Evolutionary conservation across 331 rosid species (phyloP), one percentile per base, ranked within the genome.

Genomic region (Rhamnella rubrinervis): DNA sequence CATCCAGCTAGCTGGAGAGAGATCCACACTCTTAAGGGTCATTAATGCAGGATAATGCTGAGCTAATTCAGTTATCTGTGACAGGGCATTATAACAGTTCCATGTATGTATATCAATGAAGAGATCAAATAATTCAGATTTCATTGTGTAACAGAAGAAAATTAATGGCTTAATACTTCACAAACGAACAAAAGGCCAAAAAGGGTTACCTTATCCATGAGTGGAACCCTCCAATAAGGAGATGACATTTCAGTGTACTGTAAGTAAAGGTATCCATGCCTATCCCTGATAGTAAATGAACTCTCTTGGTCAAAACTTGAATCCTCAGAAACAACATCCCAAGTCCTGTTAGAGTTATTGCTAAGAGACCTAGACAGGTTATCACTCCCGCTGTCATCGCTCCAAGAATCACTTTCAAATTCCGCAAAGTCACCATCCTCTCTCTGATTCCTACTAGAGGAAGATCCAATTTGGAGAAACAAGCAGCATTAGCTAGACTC

Each of bases 1-100:
- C 91, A 91, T 91, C 97, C 97, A 91, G 72, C 97, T 91, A 7
- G 97, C 97, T 1, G 97, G 97, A 9, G 90, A 88, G 80, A 91
- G 85, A 75, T 88, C 97, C 13, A 88, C 85, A 26, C 92, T 88
- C 79, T 84, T 88, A 66, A 91, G 79, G 0, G 89, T 83, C 86
- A 77, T 77, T 20, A 91, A 4, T 6, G 81, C 86, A 0, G 97
- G 92, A 72, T 83, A 71, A 64, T 26, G 77, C 59, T 61, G 76
- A 38, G 91, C 83, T 72, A 91, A 75, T 74, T 91, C 89, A 8
- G 58, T 80, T 51, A 91, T 79, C 96, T 91, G 79, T 59, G 66
- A 77, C 38, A 73, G 70, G 73, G 4, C 53, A 41, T 15, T 3
- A 49, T 40, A 20, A 40, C 38, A 49, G 0, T 67, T 63, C 47